Conservation (phyloP, 2,329 filamentous ascomycete species). For the Lomentospora prolificans region DNA sequence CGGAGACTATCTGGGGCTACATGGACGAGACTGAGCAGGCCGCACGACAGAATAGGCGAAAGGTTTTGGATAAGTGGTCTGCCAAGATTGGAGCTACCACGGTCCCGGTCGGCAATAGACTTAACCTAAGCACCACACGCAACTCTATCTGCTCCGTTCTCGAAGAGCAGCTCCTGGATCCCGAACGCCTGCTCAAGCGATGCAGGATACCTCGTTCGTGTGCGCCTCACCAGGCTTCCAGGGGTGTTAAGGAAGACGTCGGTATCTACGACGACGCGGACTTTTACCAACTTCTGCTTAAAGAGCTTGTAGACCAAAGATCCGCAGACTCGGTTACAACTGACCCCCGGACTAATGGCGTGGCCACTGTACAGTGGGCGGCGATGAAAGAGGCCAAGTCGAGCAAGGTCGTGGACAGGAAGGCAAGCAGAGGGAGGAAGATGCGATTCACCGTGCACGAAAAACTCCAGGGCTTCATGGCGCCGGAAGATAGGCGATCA, state of each 20-base stretch:
- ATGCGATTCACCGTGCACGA: slow-evolving; percentile 92
- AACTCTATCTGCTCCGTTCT: slow-evolving; percentile 58
- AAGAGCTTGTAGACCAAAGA: slow-evolving; percentile 86
- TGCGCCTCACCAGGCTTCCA: slow-evolving; percentile 57
- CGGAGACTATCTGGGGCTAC: slow-evolving; percentile 60
- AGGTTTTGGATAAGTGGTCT: slow-evolving; percentile 84
- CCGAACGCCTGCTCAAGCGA: slow-evolving; percentile 58
- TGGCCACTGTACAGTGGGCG: slow-evolving; percentile 51
- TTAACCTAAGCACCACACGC: slow-evolving; percentile 39
- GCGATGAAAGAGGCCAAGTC: slow-evolving; percentile 69
- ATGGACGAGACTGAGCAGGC: slow-evolving; percentile 57
- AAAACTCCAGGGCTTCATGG: slow-evolving; percentile 98
- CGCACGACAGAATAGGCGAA: slow-evolving; percentile 52
- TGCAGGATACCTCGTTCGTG: slow-evolving; percentile 67
- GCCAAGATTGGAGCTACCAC: slow-evolving; percentile 55
- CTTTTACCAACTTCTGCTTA: slow-evolving; percentile 88
- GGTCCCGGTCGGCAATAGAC: slow-evolving; percentile 51
- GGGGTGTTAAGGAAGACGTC: slow-evolving; percentile 45
- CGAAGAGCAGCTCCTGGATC: slow-evolving; percentile 55
- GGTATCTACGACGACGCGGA: slow-evolving; percentile 84
- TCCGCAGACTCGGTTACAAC: slow-evolving; percentile 54
- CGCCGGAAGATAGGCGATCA: slow-evolving; percentile 66
- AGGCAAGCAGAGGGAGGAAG: slow-evolving; percentile 90
- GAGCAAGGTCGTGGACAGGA: slow-evolving; percentile 79
- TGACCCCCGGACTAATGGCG: slow-evolving; percentile 29